phyloP scores from a whole-genome alignment of 1,284 basidiomycete species.

The Hymenochaete sp. region DNA sequence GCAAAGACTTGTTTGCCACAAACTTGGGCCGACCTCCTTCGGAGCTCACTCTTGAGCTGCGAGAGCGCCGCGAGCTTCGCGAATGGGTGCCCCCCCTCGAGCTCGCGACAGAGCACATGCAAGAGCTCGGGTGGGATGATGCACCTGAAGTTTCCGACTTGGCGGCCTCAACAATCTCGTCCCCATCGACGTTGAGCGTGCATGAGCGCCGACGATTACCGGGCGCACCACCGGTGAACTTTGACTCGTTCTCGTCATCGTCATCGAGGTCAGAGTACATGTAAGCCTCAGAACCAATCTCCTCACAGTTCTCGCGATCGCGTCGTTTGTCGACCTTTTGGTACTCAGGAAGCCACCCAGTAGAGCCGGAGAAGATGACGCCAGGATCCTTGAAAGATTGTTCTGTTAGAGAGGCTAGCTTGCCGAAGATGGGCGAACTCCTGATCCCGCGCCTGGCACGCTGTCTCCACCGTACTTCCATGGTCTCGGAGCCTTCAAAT shows the following conservation, averaged over 20 bases:
- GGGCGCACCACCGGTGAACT: slow-evolving; percentile 3
- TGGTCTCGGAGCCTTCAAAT: not conserved
- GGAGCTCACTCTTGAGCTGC: no score
- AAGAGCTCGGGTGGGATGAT: no score
- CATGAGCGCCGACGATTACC: slow-evolving; percentile 11
- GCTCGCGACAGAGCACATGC: no score
- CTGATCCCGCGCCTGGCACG: not conserved
- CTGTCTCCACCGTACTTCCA: not conserved
- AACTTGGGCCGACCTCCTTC: no score
- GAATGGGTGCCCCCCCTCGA: no score
- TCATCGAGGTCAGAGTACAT: not conserved
- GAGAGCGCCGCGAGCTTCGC: no score
- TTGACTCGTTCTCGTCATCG: slow-evolving; percentile 9
- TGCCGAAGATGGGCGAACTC: slow-evolving; percentile 4
- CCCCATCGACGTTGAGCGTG: slow-evolving; percentile 8
- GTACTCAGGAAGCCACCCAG: slow-evolving; percentile 12
- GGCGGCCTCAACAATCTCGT: slow-evolving; percentile 8
- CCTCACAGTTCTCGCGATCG: slow-evolving; percentile 8
- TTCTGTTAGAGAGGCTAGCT: slow-evolving; percentile 6
- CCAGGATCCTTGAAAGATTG: not conserved
- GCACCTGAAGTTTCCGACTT: not conserved
- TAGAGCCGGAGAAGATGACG: slow-evolving; percentile 6
- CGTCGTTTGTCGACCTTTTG: slow-evolving; percentile 9
- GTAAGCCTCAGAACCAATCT: not conserved
- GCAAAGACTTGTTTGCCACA: no score